Percentiles rank a stretch among this genome's conserved stretches.
phyloP scores from a whole-genome alignment of 2,329 filamentous ascomycete species.

The Laburnicola sp. region DNA sequence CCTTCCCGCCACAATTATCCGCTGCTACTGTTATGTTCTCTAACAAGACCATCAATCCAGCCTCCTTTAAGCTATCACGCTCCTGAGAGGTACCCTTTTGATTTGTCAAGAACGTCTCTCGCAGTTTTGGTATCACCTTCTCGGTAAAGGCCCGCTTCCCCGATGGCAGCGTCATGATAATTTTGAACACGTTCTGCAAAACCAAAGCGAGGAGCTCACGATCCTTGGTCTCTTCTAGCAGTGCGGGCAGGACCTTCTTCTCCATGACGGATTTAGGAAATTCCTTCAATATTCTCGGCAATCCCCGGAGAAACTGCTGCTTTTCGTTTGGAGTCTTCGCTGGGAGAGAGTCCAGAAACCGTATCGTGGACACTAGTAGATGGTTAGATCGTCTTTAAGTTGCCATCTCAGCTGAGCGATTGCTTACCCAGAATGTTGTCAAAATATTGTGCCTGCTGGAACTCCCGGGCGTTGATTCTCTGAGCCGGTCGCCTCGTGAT shows the following conservation, averaged over 20 bases:
- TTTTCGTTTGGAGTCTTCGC: slow-evolving; percentile 93
- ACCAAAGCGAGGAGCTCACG: slow-evolving; percentile 82
- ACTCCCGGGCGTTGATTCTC: slow-evolving; percentile 83
- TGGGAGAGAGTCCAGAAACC: slow-evolving; percentile 88
- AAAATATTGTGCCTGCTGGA: slow-evolving; percentile 94
- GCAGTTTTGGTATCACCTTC: slow-evolving; percentile 79
- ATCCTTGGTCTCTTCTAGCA: slow-evolving; percentile 94
- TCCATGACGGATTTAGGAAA: slow-evolving; percentile 94
- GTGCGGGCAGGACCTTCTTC: slow-evolving; percentile 85
- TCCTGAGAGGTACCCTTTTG: slow-evolving; percentile 59
- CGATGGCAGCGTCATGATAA: slow-evolving; percentile 72
- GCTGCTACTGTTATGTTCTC: slow-evolving; percentile 78
- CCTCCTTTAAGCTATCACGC: slow-evolving; percentile 80
- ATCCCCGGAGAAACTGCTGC: slow-evolving; percentile 83
- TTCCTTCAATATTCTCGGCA: slow-evolving; percentile 83
- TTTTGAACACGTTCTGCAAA: slow-evolving; percentile 89
- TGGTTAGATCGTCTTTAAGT: too few species aligned
- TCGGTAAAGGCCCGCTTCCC: slow-evolving; percentile 80
- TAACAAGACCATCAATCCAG: slow-evolving; percentile 86
- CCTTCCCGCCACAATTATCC: slow-evolving; percentile 81
- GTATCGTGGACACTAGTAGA: slow-evolving; percentile 93
- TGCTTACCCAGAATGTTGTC: slow-evolving; percentile 95
- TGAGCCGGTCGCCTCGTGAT: slow-evolving; percentile 87
- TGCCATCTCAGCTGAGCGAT: too few species aligned
- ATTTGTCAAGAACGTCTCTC: slow-evolving; percentile 75